Evolutionary conservation across 495 filamentous ascomycete species (phyloP).

Genomic region (Delitschia confertaspora): DNA sequence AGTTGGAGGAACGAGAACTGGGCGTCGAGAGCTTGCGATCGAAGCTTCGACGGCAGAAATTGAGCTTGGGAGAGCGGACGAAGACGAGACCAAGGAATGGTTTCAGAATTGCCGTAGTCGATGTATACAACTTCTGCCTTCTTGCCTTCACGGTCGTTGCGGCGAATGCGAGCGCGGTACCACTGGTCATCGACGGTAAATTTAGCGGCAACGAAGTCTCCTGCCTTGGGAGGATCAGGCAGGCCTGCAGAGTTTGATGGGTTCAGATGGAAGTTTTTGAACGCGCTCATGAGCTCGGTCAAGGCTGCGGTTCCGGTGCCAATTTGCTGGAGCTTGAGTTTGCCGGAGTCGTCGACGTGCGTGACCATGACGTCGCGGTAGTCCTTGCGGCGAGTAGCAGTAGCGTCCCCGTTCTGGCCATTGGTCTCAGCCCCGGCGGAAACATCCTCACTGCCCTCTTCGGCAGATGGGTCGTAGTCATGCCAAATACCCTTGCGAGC

Average conservation of each 20-base stretch:
- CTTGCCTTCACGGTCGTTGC: constrained; percentile 84
- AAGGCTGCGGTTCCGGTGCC: constrained; percentile 73
- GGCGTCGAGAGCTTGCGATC: constrained; percentile 78
- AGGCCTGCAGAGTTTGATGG: constrained; percentile 60
- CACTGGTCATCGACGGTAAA: constrained; percentile 82
- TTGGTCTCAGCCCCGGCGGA: constrained; percentile 45
- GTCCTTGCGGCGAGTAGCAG: constrained; percentile 57
- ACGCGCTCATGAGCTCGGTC: constrained; percentile 75
- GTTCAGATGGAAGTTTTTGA: constrained; percentile 77
- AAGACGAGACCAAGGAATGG: constrained; percentile 70
- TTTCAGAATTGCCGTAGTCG: constrained; percentile 93
- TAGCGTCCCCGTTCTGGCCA: constrained; percentile 34
- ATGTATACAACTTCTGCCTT: constrained; percentile 86
- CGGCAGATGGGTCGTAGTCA: constrained; percentile 72
- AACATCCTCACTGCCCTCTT: constrained; percentile 35
- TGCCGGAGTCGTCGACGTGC: constrained; percentile 65
- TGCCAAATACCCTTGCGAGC: constrained; percentile 82
- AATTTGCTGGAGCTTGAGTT: constrained; percentile 80
- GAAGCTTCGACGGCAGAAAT: constrained; percentile 65
- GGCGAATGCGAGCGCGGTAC: constrained; percentile 86
- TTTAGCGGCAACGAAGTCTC: constrained; percentile 80
- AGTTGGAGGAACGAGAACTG: constrained; percentile 84
- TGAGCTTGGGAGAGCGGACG: constrained; percentile 68
- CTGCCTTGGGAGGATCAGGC: constrained; percentile 72
- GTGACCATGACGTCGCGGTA: constrained; percentile 91